Conservation (phyloP, 2,329 filamentous ascomycete species). For the Venturia pyrina region DNA sequence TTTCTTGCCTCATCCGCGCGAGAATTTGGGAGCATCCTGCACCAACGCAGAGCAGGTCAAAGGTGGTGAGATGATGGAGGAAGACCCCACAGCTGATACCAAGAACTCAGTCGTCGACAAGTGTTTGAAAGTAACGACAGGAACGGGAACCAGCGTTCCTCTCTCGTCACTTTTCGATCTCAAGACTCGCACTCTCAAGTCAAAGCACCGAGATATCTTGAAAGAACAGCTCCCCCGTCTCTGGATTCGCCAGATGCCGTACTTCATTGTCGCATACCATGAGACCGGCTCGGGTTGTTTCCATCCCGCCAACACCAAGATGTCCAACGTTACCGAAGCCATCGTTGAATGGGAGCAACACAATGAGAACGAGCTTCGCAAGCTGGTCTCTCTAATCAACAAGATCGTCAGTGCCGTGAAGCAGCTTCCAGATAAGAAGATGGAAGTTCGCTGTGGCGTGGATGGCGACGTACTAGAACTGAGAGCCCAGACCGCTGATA, state of each 20-base stretch:
- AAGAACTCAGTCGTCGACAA: neutral
- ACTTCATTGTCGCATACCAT: slow-evolving; percentile 44
- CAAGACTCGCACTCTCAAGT: slow-evolving; percentile 33
- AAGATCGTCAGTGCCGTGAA: slow-evolving; percentile 23
- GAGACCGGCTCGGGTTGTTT: slow-evolving; percentile 32
- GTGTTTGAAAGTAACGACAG: neutral
- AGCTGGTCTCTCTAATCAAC: slow-evolving; percentile 22
- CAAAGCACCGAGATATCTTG: slow-evolving; percentile 20
- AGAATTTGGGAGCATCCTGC: slow-evolving; percentile 26
- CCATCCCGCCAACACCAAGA: slow-evolving; percentile 28
- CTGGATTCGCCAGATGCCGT: slow-evolving; percentile 42
- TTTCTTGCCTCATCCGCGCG: neutral
- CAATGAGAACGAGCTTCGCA: slow-evolving; percentile 23
- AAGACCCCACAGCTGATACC: neutral
- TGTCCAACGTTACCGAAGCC: slow-evolving; percentile 26
- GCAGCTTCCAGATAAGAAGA: slow-evolving; percentile 15
- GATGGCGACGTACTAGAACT: slow-evolving; percentile 26
- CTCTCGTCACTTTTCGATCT: slow-evolving; percentile 40
- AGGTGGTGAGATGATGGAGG: neutral
- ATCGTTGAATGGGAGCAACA: slow-evolving; percentile 33
- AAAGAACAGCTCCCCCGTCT: slow-evolving; percentile 34
- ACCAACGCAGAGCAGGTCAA: slow-evolving; percentile 15
- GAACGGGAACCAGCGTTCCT: slow-evolving; percentile 15
- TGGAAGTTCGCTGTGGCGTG: slow-evolving; percentile 27
- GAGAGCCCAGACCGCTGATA: slow-evolving; percentile 19